Conservation (phyloP, 352 stramenopile genomes). For the Globisporangium spinosum region DNA sequence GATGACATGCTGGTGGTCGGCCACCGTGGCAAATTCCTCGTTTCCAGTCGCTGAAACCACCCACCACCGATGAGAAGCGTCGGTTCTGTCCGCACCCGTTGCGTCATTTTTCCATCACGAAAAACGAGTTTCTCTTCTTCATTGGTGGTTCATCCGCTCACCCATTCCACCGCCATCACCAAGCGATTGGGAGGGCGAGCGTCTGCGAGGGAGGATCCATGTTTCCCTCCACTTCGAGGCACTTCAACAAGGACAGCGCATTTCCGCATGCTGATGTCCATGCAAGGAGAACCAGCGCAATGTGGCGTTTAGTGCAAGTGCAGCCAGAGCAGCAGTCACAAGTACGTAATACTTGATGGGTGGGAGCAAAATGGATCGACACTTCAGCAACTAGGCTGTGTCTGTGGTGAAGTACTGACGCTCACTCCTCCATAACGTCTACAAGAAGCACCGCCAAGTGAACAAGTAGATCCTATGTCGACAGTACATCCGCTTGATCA, state of each 20-base stretch:
- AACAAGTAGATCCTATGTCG: neutral
- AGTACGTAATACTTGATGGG: neutral
- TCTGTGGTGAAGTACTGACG: neutral
- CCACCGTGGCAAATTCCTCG: neutral
- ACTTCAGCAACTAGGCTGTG: neutral
- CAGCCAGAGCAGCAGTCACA: neutral
- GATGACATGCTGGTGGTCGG: neutral
- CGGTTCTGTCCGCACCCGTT: neutral
- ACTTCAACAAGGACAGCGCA: neutral
- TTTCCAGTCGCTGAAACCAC: neutral
- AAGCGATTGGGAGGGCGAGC: neutral
- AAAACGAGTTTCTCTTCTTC: no score
- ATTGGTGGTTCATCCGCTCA: neutral
- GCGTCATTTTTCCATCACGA: neutral
- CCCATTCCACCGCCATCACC: neutral
- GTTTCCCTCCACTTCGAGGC: neutral
- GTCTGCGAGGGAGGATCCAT: neutral
- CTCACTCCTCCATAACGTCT: neutral
- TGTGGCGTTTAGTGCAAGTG: constrained; percentile 3
- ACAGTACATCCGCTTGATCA: neutral
- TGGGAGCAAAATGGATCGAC: neutral
- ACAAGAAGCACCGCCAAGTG: neutral
- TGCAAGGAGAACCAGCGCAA: neutral
- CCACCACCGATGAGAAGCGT: neutral
- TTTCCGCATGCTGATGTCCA: neutral